Base-by-base conservation (phyloP, 768 basidiomycete species). In the Boletus pseudo-olivaceus region DNA sequence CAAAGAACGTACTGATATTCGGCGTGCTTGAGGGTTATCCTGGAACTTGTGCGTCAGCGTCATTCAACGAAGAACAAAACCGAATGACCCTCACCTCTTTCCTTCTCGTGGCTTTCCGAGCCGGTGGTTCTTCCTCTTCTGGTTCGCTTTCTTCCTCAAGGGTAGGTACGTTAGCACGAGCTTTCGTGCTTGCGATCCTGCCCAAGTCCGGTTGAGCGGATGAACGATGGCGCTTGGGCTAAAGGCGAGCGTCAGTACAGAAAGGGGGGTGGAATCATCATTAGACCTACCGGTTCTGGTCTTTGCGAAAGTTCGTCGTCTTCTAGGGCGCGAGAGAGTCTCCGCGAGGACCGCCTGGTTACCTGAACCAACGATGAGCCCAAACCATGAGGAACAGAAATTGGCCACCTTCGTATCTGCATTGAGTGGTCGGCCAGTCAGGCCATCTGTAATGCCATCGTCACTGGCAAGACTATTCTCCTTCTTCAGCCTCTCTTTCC, bases 161-260 rank as follows among this genome's bases (percentile, higher is more conserved):
- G 20, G 74, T 66, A 10, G 80, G 76, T 49, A 81, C 75, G 37
- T 69, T 60, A 1, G 73, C 66, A 49, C 73, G 69, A 32, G 62
- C 56, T 30, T 69, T 64, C 5, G 60, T 73, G 52, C 73, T 73
- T 41, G 81, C 67, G 12, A 77, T 64, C 4, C 80, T 78, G 45
- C 83, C 84, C 41, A 89, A 71, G 20, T 70, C 76, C 3, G 89
- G 89, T 62, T 90, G 85, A 1, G 89, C 89, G 26, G 90, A 89
- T 12, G 88, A 88, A 61, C 90, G 78, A 37, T 89, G 80, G 52
- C 89, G 81, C 65, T 91, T 92, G n/a, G 85, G 79, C 88, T 90
- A 61, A 2, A 50, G 30, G 52, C 61, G 45, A 47, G 50, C 48
- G 52, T 60, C 23, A 64, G 43, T 33, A 59, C 47, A 47, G 54